Percentiles rank a stretch among this genome's conserved stretches.
Conservation (phyloP, 2,329 filamentous ascomycete species). For the Blastomyces gilchristii region DNA sequence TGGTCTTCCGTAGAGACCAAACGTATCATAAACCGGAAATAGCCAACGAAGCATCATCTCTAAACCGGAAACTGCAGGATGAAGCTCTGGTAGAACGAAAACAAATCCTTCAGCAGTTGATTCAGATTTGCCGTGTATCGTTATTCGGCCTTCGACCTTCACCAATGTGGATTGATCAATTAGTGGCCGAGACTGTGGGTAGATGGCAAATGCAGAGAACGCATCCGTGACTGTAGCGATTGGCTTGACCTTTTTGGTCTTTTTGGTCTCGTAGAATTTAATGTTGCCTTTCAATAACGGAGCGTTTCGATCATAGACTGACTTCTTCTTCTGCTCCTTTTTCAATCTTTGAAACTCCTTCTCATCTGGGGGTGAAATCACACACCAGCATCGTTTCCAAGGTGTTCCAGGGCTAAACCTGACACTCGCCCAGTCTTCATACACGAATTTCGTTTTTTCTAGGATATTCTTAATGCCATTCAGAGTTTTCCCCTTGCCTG, state of each 20-base stretch:
- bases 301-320: slow-evolving; percentile 66
- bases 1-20: slow-evolving; percentile 81
- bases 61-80: slow-evolving; percentile 84
- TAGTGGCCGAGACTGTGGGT: slow-evolving; percentile 84
- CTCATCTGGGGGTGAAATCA: slow-evolving; percentile 83
- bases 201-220: slow-evolving; percentile 88
- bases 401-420: slow-evolving; percentile 91
- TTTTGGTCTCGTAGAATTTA: slow-evolving; percentile 90
- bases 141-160: slow-evolving; percentile 86
- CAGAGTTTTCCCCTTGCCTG: slow-evolving; percentile 77
- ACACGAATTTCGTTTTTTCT: slow-evolving; percentile 63
- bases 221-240: slow-evolving; percentile 88
- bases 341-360: slow-evolving; percentile 79
- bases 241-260: slow-evolving; percentile 80
- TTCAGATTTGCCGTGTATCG: slow-evolving; percentile 69
- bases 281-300: slow-evolving; percentile 73
- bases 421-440: slow-evolving; percentile 90
- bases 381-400: slow-evolving; percentile 95
- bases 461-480: slow-evolving; percentile 89
- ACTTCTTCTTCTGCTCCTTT: slow-evolving; percentile 72
- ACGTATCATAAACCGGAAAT: slow-evolving; percentile 89
- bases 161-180: slow-evolving; percentile 91
- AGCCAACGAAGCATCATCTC: slow-evolving; percentile 91
- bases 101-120: slow-evolving; percentile 69
- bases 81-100: slow-evolving; percentile 93